phyloP scores from a whole-genome alignment of 306 rosid species.

The Cajanus cajan region DNA sequence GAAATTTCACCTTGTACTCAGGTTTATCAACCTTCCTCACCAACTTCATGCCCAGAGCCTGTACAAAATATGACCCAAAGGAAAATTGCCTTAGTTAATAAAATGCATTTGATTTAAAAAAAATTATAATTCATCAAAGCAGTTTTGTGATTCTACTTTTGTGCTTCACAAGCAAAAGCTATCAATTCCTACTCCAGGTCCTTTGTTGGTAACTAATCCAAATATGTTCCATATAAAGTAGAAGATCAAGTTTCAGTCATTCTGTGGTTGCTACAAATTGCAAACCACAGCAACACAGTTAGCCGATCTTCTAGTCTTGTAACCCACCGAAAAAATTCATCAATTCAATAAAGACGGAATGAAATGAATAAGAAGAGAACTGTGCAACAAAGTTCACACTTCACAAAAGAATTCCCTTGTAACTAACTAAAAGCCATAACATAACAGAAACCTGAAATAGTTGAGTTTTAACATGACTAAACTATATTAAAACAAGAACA shows the following conservation, averaged over 20 bases:
- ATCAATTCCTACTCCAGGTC: background rate
- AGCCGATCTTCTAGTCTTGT: background rate
- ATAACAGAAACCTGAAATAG: background rate
- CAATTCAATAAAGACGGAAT: background rate
- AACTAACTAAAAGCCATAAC: background rate
- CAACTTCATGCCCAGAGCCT: constrained; percentile 89
- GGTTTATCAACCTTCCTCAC: constrained; percentile 77
- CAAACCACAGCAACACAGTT: background rate
- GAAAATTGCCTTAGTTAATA: background rate
- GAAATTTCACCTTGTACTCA: constrained; percentile 64
- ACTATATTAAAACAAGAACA: background rate
- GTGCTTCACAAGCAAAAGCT: constrained; percentile 13
- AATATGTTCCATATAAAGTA: background rate
- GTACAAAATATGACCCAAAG: constrained; percentile 31
- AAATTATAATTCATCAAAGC: background rate
- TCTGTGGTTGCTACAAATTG: background rate
- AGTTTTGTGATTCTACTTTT: background rate
- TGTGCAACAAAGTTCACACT: background rate
- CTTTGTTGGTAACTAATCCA: background rate
- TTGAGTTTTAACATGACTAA: background rate
- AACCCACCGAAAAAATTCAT: background rate
- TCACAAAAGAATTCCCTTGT: background rate
- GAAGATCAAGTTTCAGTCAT: background rate
- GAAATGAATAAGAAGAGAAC: background rate
- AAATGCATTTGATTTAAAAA: background rate